Percentiles rank a stretch among this genome's conserved stretches.
Conservation (phyloP, 164 flowering plant genomes). For the Cinnamomum micranthum region DNA sequence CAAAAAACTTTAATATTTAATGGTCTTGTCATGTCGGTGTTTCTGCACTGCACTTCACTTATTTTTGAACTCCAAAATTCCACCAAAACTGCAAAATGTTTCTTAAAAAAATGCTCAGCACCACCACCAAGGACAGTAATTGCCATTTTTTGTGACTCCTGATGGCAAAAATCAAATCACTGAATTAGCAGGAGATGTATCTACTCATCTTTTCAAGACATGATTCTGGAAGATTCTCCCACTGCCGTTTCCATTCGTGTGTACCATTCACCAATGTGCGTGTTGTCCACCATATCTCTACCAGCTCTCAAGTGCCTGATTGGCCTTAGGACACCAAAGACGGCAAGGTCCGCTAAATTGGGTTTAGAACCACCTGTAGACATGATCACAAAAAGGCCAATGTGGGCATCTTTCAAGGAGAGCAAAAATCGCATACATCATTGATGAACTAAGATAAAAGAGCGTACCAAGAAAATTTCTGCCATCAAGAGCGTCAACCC, state of each 20-base stretch:
- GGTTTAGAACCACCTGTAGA: conserved; percentile 71
- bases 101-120: not conserved
- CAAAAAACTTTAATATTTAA: no score
- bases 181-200: not conserved
- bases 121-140: not conserved
- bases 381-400: not conserved
- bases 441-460: not conserved
- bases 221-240: conserved; percentile 53
- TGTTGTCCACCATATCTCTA: conserved; percentile 85
- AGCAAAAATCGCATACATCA: not conserved
- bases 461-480: conserved; percentile 64
- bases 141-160: not conserved
- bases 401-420: not conserved
- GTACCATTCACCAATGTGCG: conserved; percentile 85
- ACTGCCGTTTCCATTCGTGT: conserved; percentile 68
- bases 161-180: not conserved
- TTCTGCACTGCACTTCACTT: not conserved
- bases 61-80: not conserved
- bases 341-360: conserved; percentile 86
- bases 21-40: not conserved
- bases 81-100: not conserved
- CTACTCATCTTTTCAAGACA: conserved; percentile 13
- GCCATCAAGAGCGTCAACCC: conserved; percentile 82
- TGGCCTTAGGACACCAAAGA: conserved; percentile 87
- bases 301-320: conserved; percentile 78